A percentile compares a stretch with the other conserved stretches of the same genome.
Conservation (phyloP, 2,329 filamentous ascomycete species). For the Aspergillus sp. region DNA sequence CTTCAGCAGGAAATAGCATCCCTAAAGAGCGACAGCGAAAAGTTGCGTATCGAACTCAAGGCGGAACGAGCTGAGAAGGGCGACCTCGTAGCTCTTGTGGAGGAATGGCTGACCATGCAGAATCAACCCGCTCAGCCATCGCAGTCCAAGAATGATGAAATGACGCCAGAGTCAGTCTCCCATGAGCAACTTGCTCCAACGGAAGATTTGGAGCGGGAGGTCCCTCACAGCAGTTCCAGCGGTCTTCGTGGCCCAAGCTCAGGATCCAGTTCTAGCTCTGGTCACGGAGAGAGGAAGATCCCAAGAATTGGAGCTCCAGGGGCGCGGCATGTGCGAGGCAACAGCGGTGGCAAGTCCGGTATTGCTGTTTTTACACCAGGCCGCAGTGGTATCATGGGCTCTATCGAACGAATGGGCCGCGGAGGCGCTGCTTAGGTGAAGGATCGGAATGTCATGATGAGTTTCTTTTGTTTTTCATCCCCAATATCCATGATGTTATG, state of each 20-base stretch:
- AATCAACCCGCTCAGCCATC: slow-evolving; percentile 14
- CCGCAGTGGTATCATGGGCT: slow-evolving; percentile 76
- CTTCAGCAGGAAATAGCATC: slow-evolving; percentile 70
- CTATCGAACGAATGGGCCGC: slow-evolving; percentile 83
- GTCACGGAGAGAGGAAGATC: slow-evolving; percentile 28
- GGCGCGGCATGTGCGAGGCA: slow-evolving; percentile 31
- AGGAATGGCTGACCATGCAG: slow-evolving; percentile 47
- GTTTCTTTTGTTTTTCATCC: not conserved
- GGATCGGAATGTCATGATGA: not conserved
- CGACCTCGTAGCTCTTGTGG: slow-evolving; percentile 48
- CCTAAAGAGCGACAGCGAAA: slow-evolving; percentile 67
- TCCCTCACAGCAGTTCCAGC: slow-evolving; percentile 26
- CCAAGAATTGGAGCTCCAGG: slow-evolving; percentile 32
- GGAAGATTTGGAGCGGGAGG: slow-evolving; percentile 23
- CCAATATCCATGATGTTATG: not conserved
- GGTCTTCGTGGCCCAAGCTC: slow-evolving; percentile 33
- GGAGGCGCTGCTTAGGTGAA: slow-evolving; percentile 18
- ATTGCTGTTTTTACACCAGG: slow-evolving; percentile 40
- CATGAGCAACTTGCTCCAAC: slow-evolving; percentile 13
- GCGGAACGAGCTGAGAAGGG: slow-evolving; percentile 51
- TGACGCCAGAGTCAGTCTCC: slow-evolving; percentile 11
- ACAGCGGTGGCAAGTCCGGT: slow-evolving; percentile 37
- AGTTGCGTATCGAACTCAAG: slow-evolving; percentile 59
- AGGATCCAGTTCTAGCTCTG: slow-evolving; percentile 18
- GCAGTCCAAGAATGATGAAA: slow-evolving; percentile 6